Conservation (phyloP, 2,329 filamentous ascomycete species). For the Cytospora schulzeri region DNA sequence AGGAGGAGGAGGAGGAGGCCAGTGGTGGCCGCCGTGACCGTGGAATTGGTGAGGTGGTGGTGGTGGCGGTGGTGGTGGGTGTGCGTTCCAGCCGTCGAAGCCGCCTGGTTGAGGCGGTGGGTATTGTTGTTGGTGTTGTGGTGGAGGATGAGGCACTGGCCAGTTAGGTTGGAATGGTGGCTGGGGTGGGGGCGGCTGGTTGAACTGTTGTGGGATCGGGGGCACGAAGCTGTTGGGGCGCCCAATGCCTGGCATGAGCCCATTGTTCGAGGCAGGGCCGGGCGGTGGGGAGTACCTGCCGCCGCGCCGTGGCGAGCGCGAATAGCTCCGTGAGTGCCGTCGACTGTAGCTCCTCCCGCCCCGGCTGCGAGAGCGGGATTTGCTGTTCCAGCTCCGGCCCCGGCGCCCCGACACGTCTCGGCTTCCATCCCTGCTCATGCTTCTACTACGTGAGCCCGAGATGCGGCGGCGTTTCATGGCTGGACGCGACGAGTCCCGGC, state of each 20-base stretch:
- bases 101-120: slow-evolving; percentile 28
- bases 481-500: slow-evolving; percentile 40
- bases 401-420: slow-evolving; percentile 26
- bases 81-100: slow-evolving; percentile 28
- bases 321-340: slow-evolving; percentile 31
- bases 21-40: slow-evolving; percentile 45
- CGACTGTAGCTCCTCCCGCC: slow-evolving; percentile 35
- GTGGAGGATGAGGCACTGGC: slow-evolving; percentile 5
- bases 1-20: slow-evolving; percentile 45
- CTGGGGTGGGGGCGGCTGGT: slow-evolving; percentile 27
- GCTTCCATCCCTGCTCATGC: slow-evolving; percentile 29
- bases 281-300: slow-evolving; percentile 26
- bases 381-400: slow-evolving; percentile 31
- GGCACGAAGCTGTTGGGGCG: slow-evolving; percentile 26
- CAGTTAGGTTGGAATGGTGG: slow-evolving; percentile 30
- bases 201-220: slow-evolving; percentile 24
- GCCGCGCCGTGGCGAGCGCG: slow-evolving; percentile 27
- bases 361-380: slow-evolving; percentile 30
- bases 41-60: slow-evolving; percentile 44
- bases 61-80: slow-evolving; percentile 39
- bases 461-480: slow-evolving; percentile 44
- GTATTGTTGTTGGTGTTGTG: slow-evolving; percentile 26
- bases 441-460: slow-evolving; percentile 39
- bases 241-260: slow-evolving; percentile 1
- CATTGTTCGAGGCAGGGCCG: slow-evolving; percentile 3